Evolutionary conservation across 345 rosid species (phyloP).

Genomic region (Dipteronia dyeriana): DNA sequence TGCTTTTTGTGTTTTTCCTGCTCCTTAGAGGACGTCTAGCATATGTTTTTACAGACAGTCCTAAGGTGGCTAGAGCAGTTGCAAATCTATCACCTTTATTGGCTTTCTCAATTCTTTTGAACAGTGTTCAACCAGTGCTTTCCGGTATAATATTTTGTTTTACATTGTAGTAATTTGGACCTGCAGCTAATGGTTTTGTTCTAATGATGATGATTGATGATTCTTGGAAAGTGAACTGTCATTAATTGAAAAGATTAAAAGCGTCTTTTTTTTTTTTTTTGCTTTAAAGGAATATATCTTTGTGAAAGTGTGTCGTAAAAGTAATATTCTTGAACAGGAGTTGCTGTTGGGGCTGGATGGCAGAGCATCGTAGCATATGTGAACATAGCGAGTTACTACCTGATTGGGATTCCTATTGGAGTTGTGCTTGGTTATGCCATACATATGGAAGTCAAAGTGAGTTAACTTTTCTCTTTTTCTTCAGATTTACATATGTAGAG

Average conservation of each 20-base stretch:
- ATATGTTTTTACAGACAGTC: slow-evolving; percentile 59
- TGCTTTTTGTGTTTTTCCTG: slow-evolving; percentile 48
- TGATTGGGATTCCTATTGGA: slow-evolving; percentile 71
- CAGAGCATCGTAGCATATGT: slow-evolving; percentile 74
- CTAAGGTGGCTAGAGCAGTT: slow-evolving; percentile 58
- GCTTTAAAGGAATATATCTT: too few species aligned
- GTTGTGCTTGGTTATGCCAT: slow-evolving; percentile 55
- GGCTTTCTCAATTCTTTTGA: slow-evolving; percentile 70
- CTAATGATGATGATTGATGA: background rate
- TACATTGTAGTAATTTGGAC: background rate
- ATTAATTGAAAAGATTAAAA: background rate
- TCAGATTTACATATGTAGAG: background rate
- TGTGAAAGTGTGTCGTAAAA: too few species aligned
- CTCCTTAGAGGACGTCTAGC: slow-evolving; percentile 56
- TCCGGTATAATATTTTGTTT: slow-evolving; percentile 43
- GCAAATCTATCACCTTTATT: slow-evolving; percentile 68
- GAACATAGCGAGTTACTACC: slow-evolving; percentile 67
- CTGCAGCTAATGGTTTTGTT: background rate
- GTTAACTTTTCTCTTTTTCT: slow-evolving; percentile 14
- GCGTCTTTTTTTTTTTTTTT: too few species aligned
- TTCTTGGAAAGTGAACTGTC: background rate
- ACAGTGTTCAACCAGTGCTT: slow-evolving; percentile 88
- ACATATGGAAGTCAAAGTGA: slow-evolving; percentile 61
- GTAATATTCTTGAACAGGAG: slow-evolving; percentile 42
- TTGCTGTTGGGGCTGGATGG: slow-evolving; percentile 84